Conservation (phyloP, 441 rosid genomes). For the Euphorbia celastroides region DNA sequence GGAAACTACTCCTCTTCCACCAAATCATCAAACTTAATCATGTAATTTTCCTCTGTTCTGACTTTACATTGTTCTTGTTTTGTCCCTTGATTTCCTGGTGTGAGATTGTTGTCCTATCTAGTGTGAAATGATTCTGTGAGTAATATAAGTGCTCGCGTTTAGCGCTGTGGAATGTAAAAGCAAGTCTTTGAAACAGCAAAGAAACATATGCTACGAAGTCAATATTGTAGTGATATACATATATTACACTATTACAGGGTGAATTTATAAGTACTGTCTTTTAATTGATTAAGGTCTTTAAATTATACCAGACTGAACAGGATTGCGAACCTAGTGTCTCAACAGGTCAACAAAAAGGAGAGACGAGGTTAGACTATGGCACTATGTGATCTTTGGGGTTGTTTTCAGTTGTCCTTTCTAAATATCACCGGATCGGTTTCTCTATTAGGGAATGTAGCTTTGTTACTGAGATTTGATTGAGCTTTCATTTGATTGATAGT, state of each 20-base stretch:
- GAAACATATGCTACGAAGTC: not conserved
- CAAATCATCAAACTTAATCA: not conserved
- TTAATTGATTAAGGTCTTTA: not conserved
- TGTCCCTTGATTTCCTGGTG: not conserved
- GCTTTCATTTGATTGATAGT: not conserved
- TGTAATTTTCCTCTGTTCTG: not conserved
- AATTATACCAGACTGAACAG: not conserved
- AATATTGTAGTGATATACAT: no score
- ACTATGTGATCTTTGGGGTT: not conserved
- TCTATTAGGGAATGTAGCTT: not conserved
- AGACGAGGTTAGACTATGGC: not conserved
- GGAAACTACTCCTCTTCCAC: slow-evolving; percentile 15
- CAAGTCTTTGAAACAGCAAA: no score
- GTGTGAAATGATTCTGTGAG: not conserved
- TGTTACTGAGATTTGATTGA: not conserved
- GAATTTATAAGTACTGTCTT: not conserved
- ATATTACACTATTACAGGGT: not conserved
- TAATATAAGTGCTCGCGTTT: not conserved
- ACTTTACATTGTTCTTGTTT: not conserved
- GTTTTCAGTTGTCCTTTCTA: not conserved
- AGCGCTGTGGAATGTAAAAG: no score
- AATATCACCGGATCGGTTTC: not conserved
- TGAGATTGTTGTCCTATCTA: not conserved
- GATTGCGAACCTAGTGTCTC: not conserved
- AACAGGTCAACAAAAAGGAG: not conserved